These are phyloP conservation scores for Calonectria pauciramosa DNA, from an alignment of 2,329 filamentous ascomycete genomes.

Conservation along the genomic window DNA sequence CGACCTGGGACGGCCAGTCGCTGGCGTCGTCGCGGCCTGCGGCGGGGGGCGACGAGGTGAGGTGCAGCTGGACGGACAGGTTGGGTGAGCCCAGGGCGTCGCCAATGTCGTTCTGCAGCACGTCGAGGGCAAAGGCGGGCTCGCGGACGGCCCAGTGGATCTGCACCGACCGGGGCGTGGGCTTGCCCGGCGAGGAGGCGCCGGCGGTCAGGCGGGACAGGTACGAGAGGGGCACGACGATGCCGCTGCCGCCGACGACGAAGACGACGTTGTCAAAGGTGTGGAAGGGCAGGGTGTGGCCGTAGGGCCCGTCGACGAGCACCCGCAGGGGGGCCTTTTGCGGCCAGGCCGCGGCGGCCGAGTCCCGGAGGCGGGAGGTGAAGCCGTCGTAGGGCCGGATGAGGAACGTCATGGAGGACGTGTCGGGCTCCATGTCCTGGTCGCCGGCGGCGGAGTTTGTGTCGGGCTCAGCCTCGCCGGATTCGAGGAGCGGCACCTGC, in stretches of 20 bases:
- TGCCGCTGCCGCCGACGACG: conserved; percentile 60
- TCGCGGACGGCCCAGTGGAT: conserved; percentile 62
- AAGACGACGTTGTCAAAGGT: conserved; percentile 57
- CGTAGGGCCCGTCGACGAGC: conserved; percentile 62
- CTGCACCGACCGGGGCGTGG: conserved; percentile 43
- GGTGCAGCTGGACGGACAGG: conserved; percentile 53
- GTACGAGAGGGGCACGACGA: conserved; percentile 59
- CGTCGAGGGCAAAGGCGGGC: conserved; percentile 51
- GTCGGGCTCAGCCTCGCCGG: conserved; percentile 2
- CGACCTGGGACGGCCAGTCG: conserved; percentile 36
- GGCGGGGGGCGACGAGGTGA: conserved; percentile 43
- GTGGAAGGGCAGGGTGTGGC: conserved; percentile 54
- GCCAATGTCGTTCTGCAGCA: conserved; percentile 51
- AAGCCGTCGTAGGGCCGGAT: conserved; percentile 62
- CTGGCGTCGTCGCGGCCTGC: conserved; percentile 11
- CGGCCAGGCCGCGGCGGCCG: conserved; percentile 44
- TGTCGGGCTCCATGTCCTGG: conserved; percentile 2
- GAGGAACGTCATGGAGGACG: conserved; percentile 55
- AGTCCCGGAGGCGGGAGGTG: conserved; percentile 53
- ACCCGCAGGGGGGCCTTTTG: conserved; percentile 49
- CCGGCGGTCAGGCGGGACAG: conserved; percentile 45
- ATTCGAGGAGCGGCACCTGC: conserved; percentile 50
- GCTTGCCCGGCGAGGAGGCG: background rate
- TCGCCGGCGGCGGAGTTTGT: background rate
- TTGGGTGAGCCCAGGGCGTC: conserved; percentile 45